Evolutionary conservation across 2,329 filamentous ascomycete genomes (phyloP), one percentile per base, ranked within the genome.

Genomic region (Fusarium brevicatenulatum): DNA sequence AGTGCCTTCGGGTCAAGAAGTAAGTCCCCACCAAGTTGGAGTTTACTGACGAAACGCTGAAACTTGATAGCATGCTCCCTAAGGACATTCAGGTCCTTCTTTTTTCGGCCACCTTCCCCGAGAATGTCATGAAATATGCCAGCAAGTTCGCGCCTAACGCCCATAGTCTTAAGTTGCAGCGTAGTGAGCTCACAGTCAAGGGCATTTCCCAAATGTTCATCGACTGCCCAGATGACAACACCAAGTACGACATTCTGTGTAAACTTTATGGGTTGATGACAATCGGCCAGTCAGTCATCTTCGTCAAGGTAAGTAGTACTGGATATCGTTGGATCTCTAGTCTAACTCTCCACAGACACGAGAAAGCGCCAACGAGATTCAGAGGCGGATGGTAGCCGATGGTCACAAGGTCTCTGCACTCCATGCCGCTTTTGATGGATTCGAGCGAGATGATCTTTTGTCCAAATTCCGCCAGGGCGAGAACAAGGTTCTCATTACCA

Each of bases 171-270:
- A 96, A 93, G 50, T 87, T 99, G 58, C 91, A 94, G 78, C 93
- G 95, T 68, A 93, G 97, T 77, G 94, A 99, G 80, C 90, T 98
- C 77, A 98, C 95, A 0, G 95, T 99, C 69, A 94, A 96, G 81
- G 96, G 96, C 28, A 99, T 99, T 81, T 97, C 95, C 75, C 96
- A 99, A 80, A 94, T 99, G 85, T 99, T 97, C 81, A 94, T 99
- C 81, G 96, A 99, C 82, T 98, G 95, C 78, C 90, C 93, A 28
- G 88, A 88, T 39, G 93, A 97, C 74, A 85, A 91, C 40, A 91
- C 93, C 78, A 98, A 98, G 81, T 99, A 97, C 80, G 90, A 92
- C 40, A 91, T 93, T 64, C 90, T 99, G 12, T 93, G 97, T 81
- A 94, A 95, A 80, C 92, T 99, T 67, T 99, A 99, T 80, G 95